Evolutionary conservation across 257 asterid species (phyloP).

Genomic region (Salvia miltiorrhiza): DNA sequence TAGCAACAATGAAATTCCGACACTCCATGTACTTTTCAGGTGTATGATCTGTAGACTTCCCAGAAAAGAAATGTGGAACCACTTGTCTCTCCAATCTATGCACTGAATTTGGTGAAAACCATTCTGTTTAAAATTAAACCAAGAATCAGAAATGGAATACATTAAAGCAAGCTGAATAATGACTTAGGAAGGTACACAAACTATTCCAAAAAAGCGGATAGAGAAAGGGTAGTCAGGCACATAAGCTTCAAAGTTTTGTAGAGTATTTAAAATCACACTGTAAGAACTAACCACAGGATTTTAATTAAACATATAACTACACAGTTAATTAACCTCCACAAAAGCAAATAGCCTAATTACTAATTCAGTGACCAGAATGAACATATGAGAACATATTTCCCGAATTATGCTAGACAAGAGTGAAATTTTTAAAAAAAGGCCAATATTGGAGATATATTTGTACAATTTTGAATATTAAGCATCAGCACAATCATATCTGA

Average conservation of each 20-base stretch:
- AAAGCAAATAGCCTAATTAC: not conserved
- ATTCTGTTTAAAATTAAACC: slow-evolving; percentile 50
- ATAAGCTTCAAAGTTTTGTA: slow-evolving; percentile 9
- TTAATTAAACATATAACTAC: not conserved
- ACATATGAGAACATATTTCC: not conserved
- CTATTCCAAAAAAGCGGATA: not conserved
- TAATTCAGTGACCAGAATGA: not conserved
- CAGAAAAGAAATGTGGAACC: slow-evolving; percentile 97
- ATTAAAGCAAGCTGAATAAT: not conserved
- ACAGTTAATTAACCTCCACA: not conserved
- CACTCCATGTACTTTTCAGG: slow-evolving; percentile 94
- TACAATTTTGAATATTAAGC: not conserved
- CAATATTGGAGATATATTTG: not conserved
- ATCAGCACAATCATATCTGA: not conserved
- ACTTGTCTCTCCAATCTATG: slow-evolving; percentile 99
- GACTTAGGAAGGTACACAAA: not conserved
- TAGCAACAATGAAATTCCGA: slow-evolving; percentile 82
- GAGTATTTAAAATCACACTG: not conserved
- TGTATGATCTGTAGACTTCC: slow-evolving; percentile 76
- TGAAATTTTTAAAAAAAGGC: slow-evolving; percentile 9
- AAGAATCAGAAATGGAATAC: slow-evolving; percentile 10
- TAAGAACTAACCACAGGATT: not conserved
- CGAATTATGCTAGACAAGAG: not conserved
- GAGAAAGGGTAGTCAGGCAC: not conserved
- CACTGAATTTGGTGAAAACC: slow-evolving; percentile 95